Evolutionary conservation across 768 basidiomycete species (phyloP).

Genomic region (Xerocomellus intermedius): DNA sequence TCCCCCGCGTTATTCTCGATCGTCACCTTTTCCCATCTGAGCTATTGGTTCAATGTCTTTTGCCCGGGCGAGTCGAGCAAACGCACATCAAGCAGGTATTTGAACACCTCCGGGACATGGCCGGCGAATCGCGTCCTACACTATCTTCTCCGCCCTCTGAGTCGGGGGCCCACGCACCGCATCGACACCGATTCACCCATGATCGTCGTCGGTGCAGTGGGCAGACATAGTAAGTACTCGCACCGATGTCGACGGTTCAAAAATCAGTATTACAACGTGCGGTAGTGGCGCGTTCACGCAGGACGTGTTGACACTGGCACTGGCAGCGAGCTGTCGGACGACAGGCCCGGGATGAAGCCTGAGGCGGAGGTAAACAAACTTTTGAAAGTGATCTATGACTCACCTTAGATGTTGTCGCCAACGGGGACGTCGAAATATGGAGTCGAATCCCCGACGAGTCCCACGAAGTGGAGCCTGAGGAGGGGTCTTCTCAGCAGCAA

Average conservation of each 20-base stretch:
- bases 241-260: constrained; percentile 3
- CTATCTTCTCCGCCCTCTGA: neutral
- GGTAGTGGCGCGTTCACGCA: neutral
- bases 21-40: constrained; percentile 10
- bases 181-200: constrained; percentile 1
- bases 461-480: too few species aligned
- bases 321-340: neutral
- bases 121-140: constrained; percentile 1
- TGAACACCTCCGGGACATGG: constrained; percentile 4
- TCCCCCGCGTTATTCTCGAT: constrained; percentile 20
- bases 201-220: constrained; percentile 8
- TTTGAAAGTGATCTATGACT: too few species aligned
- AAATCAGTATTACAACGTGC: neutral
- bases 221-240: too few species aligned
- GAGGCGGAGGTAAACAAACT: too few species aligned
- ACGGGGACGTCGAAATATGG: too few species aligned
- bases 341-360: neutral
- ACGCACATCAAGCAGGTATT: constrained; percentile 19
- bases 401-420: too few species aligned
- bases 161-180: neutral
- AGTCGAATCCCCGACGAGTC: too few species aligned
- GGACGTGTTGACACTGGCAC: neutral
- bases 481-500: too few species aligned
- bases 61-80: constrained; percentile 15
- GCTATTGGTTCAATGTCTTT: constrained; percentile 15